A percentile compares a stretch with the other conserved stretches of the same genome.
phyloP scores from a whole-genome alignment of 1,284 basidiomycete genomes.

The Mycosarcoma maydis region DNA sequence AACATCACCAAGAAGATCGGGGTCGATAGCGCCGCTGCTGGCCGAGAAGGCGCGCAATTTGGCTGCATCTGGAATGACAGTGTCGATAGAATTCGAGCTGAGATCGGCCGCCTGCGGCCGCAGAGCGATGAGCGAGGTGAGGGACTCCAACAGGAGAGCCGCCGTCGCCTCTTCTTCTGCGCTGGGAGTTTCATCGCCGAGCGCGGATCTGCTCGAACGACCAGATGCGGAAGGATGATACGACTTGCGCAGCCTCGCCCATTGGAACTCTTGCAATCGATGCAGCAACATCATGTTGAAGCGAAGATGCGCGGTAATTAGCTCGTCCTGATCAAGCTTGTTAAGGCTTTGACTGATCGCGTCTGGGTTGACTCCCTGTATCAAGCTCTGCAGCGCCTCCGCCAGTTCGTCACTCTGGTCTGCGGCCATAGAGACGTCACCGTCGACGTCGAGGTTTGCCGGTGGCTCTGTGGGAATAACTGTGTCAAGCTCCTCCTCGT shows the following conservation, averaged over 20 bases:
- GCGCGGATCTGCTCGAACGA: neutral
- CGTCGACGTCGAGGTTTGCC: constrained; percentile 4
- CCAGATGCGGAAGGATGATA: constrained; percentile 7
- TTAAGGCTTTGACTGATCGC: constrained; percentile 24
- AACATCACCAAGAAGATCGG: constrained; percentile 37
- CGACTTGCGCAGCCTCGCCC: constrained; percentile 49
- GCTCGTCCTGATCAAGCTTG: constrained; percentile 42
- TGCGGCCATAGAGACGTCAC: constrained; percentile 14
- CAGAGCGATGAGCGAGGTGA: constrained; percentile 36
- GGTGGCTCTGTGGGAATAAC: constrained; percentile 7
- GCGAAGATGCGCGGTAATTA: constrained; percentile 30
- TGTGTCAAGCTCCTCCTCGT: constrained; percentile 7
- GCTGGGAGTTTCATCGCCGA: constrained; percentile 16
- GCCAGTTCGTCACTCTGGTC: constrained; percentile 5
- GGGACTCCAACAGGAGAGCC: constrained; percentile 38
- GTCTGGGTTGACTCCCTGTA: constrained; percentile 18
- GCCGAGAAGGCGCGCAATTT: constrained; percentile 30
- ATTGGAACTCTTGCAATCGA: constrained; percentile 58
- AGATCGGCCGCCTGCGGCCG: constrained; percentile 26
- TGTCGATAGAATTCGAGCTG: constrained; percentile 8
- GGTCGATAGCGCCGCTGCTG: constrained; percentile 45
- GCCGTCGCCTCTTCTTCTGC: constrained; percentile 47
- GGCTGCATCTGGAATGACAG: constrained; percentile 13
- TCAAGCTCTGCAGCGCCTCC: constrained; percentile 13
- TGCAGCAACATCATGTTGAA: constrained; percentile 50